Base-by-base conservation (phyloP, 345 rosid genomes). In the Corchorus olitorius region DNA sequence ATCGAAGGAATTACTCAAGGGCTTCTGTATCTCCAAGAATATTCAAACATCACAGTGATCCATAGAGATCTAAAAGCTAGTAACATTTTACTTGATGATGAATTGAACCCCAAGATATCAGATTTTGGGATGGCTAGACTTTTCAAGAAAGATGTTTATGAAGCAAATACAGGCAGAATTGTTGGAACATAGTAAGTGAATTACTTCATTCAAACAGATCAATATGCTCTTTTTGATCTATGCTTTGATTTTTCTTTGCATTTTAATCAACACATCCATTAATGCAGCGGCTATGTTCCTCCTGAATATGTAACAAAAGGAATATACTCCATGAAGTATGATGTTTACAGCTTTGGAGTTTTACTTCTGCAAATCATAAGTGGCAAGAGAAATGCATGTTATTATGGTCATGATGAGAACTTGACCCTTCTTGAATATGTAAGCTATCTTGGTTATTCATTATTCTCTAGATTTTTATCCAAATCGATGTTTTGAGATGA, bases 21-120 rank as follows among this genome's bases (percentile, higher is more conserved):
- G 33, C 82, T 83, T 4, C 1, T 83, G 0, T 80, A 83, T 65
- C 83, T 83, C 2, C 86, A 78, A 62, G 86, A 80, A 35, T 83
- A 77, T 39, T 80, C 84, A 8, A 82, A 58, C 16, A 15, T 69
- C 3, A 79, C 76, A 5, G 35, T 79, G 7, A 69, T 77, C 45
- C 84, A 81, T 48, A 49, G 81, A 16, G 84, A 77, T 19, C 5
- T 81, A 45, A 72, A 72, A 58, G 75, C 75, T 16, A 58, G 75
- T 6, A 72, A 72, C 22, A 72, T 72, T 41, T 58, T 72, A 16
- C 13, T 72, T 6, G 75, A 72, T 27, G 19, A 46, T 6, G 66
- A 41, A 0, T 20, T 74, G 69, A 74, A 74, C 15, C 59, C 76
- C 4, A 56, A 75, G 41, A 22, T 60, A 41, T 59, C 65, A 37